Base-by-base conservation (phyloP, 2,329 filamentous ascomycete species). In the Colletotrichum tofieldiae region DNA sequence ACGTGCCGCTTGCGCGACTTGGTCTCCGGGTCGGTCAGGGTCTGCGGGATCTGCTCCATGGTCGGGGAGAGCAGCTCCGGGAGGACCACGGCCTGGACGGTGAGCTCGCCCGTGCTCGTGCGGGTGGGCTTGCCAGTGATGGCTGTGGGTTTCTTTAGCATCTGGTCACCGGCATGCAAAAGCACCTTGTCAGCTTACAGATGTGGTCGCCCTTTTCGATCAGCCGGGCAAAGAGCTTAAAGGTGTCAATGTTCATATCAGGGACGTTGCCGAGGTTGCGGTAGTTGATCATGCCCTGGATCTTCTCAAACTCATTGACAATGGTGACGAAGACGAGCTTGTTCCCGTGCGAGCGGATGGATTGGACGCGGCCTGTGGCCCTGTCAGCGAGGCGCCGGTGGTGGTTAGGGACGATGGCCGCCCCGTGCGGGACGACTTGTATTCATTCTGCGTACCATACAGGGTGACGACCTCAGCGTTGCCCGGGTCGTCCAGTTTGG, bases 291-390 rank as follows among this genome's bases (percentile, higher is more conserved):
- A 97, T 91, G 73, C 92, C 88, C 83, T 99, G 96, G 43, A 97
- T 82, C 75, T 88, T 89, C 76, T 90, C 84, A 69, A 91, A 92
- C 79, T 94, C 91, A 80, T 94, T 91, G 76, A 91, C 86, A 61
- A 98, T 84, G 82, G 96, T 93, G 75, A 98, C 81, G 81, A 99
- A 99, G 74, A 94, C 86, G 76, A 99, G 90, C 82, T 93, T 94
- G 76, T 90, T 92, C 75, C 95, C 92, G 66, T 91, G 88, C 59
- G 89, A 86, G 74, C 94, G 93, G 79, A 93, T 89, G 58, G 91
- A 91, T 77, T 88, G 87, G 74, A 98, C 87, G 79, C 94, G 94
- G 82, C 95, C 94, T 92, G 71, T 68, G 72, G 56, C 72, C 72
- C 58, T 60, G 62, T 63, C 60, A 63, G 60, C 60, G 23, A 52